Conservation (phyloP, 2,329 filamentous ascomycete species). For the Cladobotryum protrusum region DNA sequence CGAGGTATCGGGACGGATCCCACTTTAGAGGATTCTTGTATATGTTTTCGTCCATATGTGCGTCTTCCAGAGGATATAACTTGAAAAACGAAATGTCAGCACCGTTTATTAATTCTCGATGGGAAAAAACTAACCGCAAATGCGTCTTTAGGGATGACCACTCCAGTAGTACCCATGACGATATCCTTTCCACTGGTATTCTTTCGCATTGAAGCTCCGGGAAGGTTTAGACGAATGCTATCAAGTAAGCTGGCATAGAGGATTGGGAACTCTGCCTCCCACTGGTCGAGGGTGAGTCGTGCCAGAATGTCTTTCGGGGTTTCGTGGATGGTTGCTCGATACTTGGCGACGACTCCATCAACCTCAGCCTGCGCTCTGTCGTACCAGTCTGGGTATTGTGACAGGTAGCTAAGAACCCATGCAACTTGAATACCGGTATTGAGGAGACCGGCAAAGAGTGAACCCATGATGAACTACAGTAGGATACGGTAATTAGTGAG, state of each 20-base stretch:
- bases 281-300: slow-evolving; percentile 43
- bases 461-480: slow-evolving; percentile 43
- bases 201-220: slow-evolving; percentile 44
- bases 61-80: slow-evolving; percentile 40
- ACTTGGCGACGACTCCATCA: slow-evolving; percentile 34
- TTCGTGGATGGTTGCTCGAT: slow-evolving; percentile 29
- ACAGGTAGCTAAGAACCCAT: slow-evolving; percentile 46
- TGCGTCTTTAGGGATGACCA: slow-evolving; percentile 43
- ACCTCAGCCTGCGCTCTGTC: slow-evolving; percentile 41
- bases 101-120: not conserved
- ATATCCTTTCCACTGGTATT: slow-evolving; percentile 43
- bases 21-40: slow-evolving; percentile 43
- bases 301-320: slow-evolving; percentile 32
- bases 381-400: slow-evolving; percentile 41
- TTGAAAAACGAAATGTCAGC: slow-evolving; percentile 8
- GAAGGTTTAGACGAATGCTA: slow-evolving; percentile 43
- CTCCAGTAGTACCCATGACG: slow-evolving; percentile 35
- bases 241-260: slow-evolving; percentile 48
- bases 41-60: slow-evolving; percentile 40
- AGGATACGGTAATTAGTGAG: not conserved
- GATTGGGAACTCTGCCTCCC: slow-evolving; percentile 49
- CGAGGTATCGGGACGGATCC: slow-evolving; percentile 44
- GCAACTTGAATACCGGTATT: slow-evolving; percentile 51
- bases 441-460: slow-evolving; percentile 51
- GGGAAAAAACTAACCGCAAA: slow-evolving; percentile 31